Evolutionary conservation across 345 rosid genomes (phyloP).

Genomic region (Clausena lansium): DNA sequence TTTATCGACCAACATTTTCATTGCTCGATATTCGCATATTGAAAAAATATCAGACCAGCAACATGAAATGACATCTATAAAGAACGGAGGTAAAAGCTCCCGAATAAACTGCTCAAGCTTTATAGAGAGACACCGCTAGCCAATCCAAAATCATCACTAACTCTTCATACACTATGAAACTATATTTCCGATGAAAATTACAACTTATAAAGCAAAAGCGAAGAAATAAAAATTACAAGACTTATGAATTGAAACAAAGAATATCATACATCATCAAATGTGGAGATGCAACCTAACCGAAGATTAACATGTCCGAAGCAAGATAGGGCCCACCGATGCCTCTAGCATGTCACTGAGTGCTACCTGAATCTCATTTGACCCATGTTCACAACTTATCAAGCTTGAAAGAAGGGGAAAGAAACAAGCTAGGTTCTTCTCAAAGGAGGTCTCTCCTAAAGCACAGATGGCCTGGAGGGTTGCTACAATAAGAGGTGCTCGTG

Average conservation of each 20-base stretch:
- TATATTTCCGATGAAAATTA: conserved; percentile 26
- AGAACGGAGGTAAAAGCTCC: conserved; percentile 18
- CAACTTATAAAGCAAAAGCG: conserved; percentile 5
- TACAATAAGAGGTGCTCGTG: conserved; percentile 79
- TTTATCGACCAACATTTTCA: background rate
- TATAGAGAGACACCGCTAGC: conserved; percentile 5
- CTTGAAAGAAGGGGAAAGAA: conserved; percentile 79
- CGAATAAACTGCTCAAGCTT: conserved; percentile 15
- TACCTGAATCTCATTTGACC: conserved; percentile 81
- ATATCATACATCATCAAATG: conserved; percentile 32
- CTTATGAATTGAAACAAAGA: conserved; percentile 8
- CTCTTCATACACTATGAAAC: conserved; percentile 37
- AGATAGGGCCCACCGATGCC: conserved; percentile 74
- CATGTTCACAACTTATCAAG: conserved; percentile 92
- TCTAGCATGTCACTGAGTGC: conserved; percentile 92
- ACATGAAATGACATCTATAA: conserved; percentile 9
- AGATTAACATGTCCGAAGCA: conserved; percentile 68
- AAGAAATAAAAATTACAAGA: conserved; percentile 13
- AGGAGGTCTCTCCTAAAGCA: conserved; percentile 67
- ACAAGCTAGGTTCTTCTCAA: conserved; percentile 61
- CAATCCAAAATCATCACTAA: conserved; percentile 28
- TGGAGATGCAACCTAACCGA: conserved; percentile 16
- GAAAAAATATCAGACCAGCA: conserved; percentile 15
- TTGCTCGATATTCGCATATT: background rate
- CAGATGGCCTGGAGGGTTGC: conserved; percentile 79